Evolutionary conservation across 495 filamentous ascomycete genomes (phyloP).

Genomic region (Lasiosphaeria ovina): DNA sequence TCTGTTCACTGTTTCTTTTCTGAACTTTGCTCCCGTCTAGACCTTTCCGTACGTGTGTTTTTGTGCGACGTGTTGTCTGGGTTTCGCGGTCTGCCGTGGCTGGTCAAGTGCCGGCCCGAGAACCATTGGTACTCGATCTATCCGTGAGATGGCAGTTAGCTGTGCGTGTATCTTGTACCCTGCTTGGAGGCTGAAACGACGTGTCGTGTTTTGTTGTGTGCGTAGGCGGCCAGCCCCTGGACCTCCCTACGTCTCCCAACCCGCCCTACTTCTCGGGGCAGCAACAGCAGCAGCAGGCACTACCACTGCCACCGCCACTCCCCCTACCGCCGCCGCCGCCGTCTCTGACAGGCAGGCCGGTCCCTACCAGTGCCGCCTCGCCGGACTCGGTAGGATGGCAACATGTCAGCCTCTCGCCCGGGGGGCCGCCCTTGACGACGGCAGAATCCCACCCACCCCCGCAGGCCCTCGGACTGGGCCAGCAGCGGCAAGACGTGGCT

Average conservation of each 20-base stretch:
- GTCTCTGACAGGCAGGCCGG: slow-evolving; percentile 29
- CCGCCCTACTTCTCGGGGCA: too few species aligned
- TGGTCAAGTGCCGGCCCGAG: too few species aligned
- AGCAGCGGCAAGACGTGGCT: slow-evolving; percentile 53
- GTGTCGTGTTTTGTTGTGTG: too few species aligned
- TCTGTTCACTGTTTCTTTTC: background rate
- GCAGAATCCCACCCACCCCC: background rate
- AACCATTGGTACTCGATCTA: too few species aligned
- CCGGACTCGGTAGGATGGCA: slow-evolving; percentile 35
- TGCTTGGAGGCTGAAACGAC: too few species aligned
- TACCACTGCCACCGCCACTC: background rate
- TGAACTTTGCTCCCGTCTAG: background rate
- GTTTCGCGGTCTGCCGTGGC: too few species aligned
- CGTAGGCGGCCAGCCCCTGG: too few species aligned
- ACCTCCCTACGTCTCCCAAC: too few species aligned
- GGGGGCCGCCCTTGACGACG: slow-evolving; percentile 2
- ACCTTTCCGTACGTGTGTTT: too few species aligned
- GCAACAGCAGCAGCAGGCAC: background rate
- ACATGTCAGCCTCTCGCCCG: slow-evolving; percentile 19
- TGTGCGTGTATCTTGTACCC: background rate
- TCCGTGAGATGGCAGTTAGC: background rate
- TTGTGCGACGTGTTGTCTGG: too few species aligned
- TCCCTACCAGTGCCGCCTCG: slow-evolving; percentile 38
- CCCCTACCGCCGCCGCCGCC: slow-evolving; percentile 17
- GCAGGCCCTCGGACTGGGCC: background rate